Conservation (phyloP, 768 basidiomycete species). For the Tricholoma furcatifolium region DNA sequence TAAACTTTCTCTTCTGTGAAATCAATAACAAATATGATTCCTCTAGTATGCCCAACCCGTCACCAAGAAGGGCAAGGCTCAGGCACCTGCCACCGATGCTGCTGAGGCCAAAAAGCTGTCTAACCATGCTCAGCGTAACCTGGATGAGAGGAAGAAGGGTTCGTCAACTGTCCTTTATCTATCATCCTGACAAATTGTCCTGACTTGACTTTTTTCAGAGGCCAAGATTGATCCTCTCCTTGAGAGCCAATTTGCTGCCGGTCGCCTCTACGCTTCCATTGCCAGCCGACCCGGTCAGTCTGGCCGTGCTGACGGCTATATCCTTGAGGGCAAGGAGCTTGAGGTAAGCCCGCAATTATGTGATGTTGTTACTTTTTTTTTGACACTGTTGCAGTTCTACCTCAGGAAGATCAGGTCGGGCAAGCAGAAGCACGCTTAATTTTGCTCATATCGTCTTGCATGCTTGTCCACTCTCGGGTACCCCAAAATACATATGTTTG, state of each 20-base stretch:
- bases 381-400: constrained; percentile 69
- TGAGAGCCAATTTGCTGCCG: constrained; percentile 88
- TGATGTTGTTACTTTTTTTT: constrained; percentile 12
- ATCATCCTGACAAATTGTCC: not conserved
- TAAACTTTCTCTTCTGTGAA: not conserved
- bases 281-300: constrained; percentile 96
- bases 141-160: constrained; percentile 94
- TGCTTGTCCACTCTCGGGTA: constrained; percentile 6
- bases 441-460: not conserved
- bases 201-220: constrained; percentile 40
- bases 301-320: constrained; percentile 95
- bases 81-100: constrained; percentile 42
- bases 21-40: not conserved
- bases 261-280: constrained; percentile 92
- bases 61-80: constrained; percentile 82
- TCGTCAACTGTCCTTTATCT: constrained; percentile 14
- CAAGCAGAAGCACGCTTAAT: constrained; percentile 89
- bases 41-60: constrained; percentile 91
- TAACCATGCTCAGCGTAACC: constrained; percentile 82
- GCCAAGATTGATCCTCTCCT: constrained; percentile 91
- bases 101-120: constrained; percentile 76
- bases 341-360: constrained; percentile 57
- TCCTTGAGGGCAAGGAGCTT: constrained; percentile 97
- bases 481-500: constrained; percentile 17
- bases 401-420: constrained; percentile 88